Evolutionary conservation across 768 basidiomycete genomes (phyloP).

Genomic region (Lentinula sp.): DNA sequence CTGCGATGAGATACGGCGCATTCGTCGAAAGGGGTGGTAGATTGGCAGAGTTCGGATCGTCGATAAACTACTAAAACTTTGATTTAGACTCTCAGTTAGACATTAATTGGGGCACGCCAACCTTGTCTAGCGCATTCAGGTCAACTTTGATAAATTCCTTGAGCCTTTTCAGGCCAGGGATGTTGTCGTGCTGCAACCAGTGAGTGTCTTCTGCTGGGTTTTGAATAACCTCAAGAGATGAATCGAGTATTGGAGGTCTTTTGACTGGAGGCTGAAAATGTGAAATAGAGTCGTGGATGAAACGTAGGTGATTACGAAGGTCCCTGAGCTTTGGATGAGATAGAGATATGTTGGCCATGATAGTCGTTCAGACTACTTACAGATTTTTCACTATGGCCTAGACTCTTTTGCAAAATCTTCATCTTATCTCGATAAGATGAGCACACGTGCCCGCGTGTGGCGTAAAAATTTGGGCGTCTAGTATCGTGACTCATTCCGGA

Average conservation of each 20-base stretch:
- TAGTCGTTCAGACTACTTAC: background rate
- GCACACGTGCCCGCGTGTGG: background rate
- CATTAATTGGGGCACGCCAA: slow-evolving; percentile 11
- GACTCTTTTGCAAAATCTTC: too few relatives aligned
- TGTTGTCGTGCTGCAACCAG: slow-evolving; percentile 34
- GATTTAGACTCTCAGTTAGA: background rate
- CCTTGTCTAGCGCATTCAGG: slow-evolving; percentile 39
- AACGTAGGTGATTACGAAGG: slow-evolving; percentile 2
- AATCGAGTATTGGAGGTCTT: slow-evolving; percentile 36
- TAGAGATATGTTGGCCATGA: background rate
- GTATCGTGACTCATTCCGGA: too few relatives aligned
- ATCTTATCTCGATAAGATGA: too few relatives aligned
- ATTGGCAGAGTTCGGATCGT: slow-evolving; percentile 35
- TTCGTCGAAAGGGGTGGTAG: slow-evolving; percentile 59
- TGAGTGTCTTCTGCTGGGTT: slow-evolving; percentile 31
- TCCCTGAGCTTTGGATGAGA: slow-evolving; percentile 2
- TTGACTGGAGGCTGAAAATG: slow-evolving; percentile 5
- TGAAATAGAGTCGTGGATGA: slow-evolving; percentile 7
- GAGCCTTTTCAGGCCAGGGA: slow-evolving; percentile 41
- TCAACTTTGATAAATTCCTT: slow-evolving; percentile 39
- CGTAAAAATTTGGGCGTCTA: background rate
- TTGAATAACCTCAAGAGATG: slow-evolving; percentile 26
- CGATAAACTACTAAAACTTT: slow-evolving; percentile 54
- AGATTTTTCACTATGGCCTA: slow-evolving; percentile 1
- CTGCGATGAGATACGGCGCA: slow-evolving; percentile 72